Conservation (phyloP, 306 rosid species). For the Prunus padus region DNA sequence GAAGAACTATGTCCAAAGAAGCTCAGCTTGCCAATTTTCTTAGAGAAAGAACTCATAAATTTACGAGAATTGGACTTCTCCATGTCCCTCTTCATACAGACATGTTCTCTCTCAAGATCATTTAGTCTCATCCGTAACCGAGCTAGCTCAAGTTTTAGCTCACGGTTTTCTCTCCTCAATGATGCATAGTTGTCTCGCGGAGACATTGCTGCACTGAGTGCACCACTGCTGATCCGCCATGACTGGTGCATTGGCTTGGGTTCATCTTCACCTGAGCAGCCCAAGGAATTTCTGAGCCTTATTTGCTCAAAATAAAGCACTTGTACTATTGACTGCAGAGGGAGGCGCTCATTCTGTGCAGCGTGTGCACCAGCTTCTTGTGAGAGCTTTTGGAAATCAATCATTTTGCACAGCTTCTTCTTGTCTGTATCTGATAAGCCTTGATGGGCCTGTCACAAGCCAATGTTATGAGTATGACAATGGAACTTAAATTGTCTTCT, state of each 20-base stretch:
- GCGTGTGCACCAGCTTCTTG: conserved; percentile 99
- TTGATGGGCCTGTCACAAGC: conserved; percentile 77
- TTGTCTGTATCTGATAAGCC: conserved; percentile 70
- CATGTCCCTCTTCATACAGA: conserved; percentile 99
- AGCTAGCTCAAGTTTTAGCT: conserved; percentile 90
- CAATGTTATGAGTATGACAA: too few relatives aligned
- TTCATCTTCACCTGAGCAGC: conserved; percentile 76
- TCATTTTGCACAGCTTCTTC: conserved; percentile 79
- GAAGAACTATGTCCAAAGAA: conserved; percentile 83
- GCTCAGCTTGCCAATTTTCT: conserved; percentile 68
- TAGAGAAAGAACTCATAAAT: conserved; percentile 84
- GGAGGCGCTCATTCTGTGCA: conserved; percentile 98
- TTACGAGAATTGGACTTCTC: conserved; percentile 82
- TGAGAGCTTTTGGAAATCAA: conserved; percentile 94
- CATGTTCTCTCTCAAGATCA: conserved; percentile 95
- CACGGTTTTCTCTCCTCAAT: conserved; percentile 93
- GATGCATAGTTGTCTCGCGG: conserved; percentile 98
- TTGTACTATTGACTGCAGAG: conserved; percentile 93
- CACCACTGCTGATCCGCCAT: conserved; percentile 97
- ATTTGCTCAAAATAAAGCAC: conserved; percentile 92
- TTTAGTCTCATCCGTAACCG: conserved; percentile 86
- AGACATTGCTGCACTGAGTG: conserved; percentile 97
- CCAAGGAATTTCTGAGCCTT: conserved; percentile 75
- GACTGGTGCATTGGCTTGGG: conserved; percentile 87
- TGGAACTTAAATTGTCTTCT: too few relatives aligned